Base-by-base conservation (phyloP, 1,284 basidiomycete genomes). In the Cystobasidiaceae sp. region DNA sequence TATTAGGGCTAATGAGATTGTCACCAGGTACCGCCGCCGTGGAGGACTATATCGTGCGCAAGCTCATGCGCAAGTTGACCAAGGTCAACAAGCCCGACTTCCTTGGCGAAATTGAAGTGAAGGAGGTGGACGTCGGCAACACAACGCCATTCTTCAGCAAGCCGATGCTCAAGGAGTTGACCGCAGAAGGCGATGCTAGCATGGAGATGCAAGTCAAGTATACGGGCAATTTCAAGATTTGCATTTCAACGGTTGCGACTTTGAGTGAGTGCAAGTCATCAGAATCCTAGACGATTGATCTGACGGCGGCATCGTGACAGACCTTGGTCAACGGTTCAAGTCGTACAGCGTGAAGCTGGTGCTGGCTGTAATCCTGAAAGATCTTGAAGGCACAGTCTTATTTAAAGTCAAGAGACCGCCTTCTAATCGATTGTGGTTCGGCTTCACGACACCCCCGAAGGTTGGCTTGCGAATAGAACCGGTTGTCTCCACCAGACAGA, bases 131-230 rank as follows among this genome's bases (percentile, higher is more conserved):
- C 50, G 85, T 97, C 39, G 94, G 94, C 9, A 85, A 86, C 70
- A 85, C 81, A 37, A 83, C 90, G 0, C 91, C 75, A 3, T 69
- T 70, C 32, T 76, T 75, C 68, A 71, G 87, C 80, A 93, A 94
- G 71, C 94, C 94, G 0, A 97, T 97, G 93, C 82, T 98, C 65
- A 97, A 97, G 79, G 89, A 94, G 71, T 83, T 97, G 59, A 93
- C 90, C 1, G 86, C 86, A 68, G 90, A 94, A 68, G 94, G 96
- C 19, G 89, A 94, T 70, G 90, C 92, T 0, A 83, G 89, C 9
- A 82, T 97, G 75, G 93, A 97, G 72, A 84, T 93, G 7, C 87
- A 89, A 67, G 76, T 96, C 17, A 83, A 84, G 84, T 84, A 94
- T 79, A 87, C 87, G 70, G 92, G 92, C 50, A 88, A 91, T 72